Evolutionary conservation across 768 basidiomycete species (phyloP), one percentile per base, ranked within the genome.

Genomic region (Tephrocybe sp.): DNA sequence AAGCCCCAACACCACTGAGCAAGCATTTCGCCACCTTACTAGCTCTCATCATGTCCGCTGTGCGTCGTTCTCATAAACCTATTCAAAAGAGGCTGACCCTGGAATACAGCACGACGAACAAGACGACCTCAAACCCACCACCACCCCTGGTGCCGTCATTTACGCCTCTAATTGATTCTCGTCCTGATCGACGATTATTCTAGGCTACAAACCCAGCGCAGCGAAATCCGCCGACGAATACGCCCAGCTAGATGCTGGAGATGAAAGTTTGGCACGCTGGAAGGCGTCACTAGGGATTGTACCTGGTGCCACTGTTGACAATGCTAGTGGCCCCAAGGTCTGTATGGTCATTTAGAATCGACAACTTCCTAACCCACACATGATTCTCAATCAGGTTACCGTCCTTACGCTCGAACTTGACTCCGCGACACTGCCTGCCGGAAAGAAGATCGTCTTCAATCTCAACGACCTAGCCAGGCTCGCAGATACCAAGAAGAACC

Each of bases 231-330:
- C 87, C 11, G 91, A 90, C 21, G 91, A 94, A 65, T 90, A 91
- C 38, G 87, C 90, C 21, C 70, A 84, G 31, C 80, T 95, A 37
- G 94, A 97, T 69, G 84, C 87, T 24, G 77, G 88, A 53, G 94
- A 97, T 65, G 94, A 97, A 69, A 92, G 90, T 66, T 78, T 98
- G 60, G 84, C 87, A 25, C 84, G 92, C 55, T 98, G 95, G 95
- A 98, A 98, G 67, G 91, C 91, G 31, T 92, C 86, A 45, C 77
- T 98, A 22, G 95, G 95, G 45, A 83, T 97, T 52, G 77, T 79
- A 44, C 76, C 82, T 27, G 83, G 79, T 23, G 73, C 64, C 16
- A 22, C 63, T 3, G 23, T 42, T 12, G 69, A 63, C 16, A 61
- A 71, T 49, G 64, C 72, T 12, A 68, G 52, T 57, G 82, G 80